Percentiles rank a stretch among this genome's conserved stretches.
Evolutionary conservation across 768 basidiomycete genomes (phyloP).

Genomic region (Tylopilus sp.): DNA sequence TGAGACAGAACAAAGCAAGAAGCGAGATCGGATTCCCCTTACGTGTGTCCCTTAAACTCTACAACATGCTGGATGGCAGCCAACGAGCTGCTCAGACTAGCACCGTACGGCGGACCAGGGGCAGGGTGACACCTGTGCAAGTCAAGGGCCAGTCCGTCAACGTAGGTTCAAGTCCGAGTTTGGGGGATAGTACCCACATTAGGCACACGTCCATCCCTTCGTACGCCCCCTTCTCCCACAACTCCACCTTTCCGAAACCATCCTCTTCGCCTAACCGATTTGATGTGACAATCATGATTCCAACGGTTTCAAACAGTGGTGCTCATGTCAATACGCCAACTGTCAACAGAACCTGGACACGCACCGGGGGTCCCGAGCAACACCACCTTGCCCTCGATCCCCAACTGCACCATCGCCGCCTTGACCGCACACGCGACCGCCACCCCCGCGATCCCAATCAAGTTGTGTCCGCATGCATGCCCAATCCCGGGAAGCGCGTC

Average conservation of each 20-base stretch:
- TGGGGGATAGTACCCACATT: slow-evolving; percentile 45
- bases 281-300: no score
- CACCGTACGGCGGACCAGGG: slow-evolving; percentile 64
- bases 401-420: slow-evolving; percentile 53
- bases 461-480: no score
- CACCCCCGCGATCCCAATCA: slow-evolving; percentile 73
- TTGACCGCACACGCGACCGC: slow-evolving; percentile 67
- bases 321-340: no score
- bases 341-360: neutral
- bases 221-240: slow-evolving; percentile 70
- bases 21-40: slow-evolving; percentile 10
- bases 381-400: slow-evolving; percentile 63
- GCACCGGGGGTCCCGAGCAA: slow-evolving; percentile 79
- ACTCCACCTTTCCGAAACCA: slow-evolving; percentile 63
- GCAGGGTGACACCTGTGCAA: slow-evolving; percentile 70
- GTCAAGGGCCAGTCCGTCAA: no score
- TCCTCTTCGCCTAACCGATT: slow-evolving; percentile 43
- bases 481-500: slow-evolving; percentile 53
- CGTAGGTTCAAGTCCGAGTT: no score
- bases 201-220: slow-evolving; percentile 71
- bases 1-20: neutral
- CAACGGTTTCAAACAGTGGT: no score
- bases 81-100: slow-evolving; percentile 61
- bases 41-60: slow-evolving; percentile 77
- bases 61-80: slow-evolving; percentile 57